Evolutionary conservation across 352 stramenopile species (phyloP), one percentile per base, ranked within the genome.

Genomic region (Phytophthora cajani): DNA sequence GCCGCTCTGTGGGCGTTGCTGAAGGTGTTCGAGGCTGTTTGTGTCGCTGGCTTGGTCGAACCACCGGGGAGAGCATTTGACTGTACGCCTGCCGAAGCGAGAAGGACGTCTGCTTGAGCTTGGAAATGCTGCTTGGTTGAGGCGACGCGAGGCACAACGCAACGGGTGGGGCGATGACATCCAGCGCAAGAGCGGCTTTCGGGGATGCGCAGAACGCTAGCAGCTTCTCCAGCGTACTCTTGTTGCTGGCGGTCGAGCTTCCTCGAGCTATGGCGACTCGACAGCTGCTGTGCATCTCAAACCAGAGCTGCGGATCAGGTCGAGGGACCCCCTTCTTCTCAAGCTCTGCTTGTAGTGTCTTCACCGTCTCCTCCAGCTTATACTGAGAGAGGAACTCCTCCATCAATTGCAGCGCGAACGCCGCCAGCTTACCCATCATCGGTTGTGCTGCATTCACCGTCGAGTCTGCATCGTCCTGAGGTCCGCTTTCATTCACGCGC

Each of bases 331-430:
- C 49, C 30, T 77, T 67, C 7, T 67, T 46, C 4, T 80, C 21
- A 0, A 93, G 75, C 62, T 91, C 85, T 0, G 53, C 42, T 42
- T 81, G 73, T n/a, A 93, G 53, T 36, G 65, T 40, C 7, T 50
- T 33, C 9, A 73, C 64, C 1, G 79, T 88, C 0, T 75, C 69
- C 1, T 62, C 50, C 17, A 93, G 68, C 32, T 74, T 65, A 53
- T 87, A 66, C 5, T 71, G 50, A n/a, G 72, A 25, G 47, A 89
- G 57, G 59, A 91, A 93, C 51, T 93, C 82, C 17, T 89, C 77
- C 32, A 93, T 52, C 2, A 93, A 71, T 58, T 90, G 71, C 58
- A 91, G 10, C 4, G 75, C 72, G 40, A 93, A 92, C 8, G 66
- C 64, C 1, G 67, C 55, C 17, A 84, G 62, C 40, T 77, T 80